phyloP scores from a whole-genome alignment of 148 eudicot species.

The Pharnaceum exiguum region DNA sequence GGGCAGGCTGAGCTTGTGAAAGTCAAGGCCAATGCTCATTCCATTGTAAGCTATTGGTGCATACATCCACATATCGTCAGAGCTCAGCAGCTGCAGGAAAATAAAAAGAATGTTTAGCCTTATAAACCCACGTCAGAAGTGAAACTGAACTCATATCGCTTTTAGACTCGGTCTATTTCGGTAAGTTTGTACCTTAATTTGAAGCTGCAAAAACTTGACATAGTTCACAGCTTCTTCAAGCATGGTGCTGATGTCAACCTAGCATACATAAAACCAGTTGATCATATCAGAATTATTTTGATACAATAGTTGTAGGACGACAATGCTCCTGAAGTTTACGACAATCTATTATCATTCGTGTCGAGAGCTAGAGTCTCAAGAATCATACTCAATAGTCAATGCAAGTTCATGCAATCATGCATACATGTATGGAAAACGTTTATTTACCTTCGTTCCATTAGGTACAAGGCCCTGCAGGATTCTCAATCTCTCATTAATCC shows the following conservation, averaged over 20 bases:
- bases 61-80: slow-evolving; percentile 55
- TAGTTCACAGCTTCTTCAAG: slow-evolving; percentile 78
- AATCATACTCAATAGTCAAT: too few species aligned
- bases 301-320: neutral
- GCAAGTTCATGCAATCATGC: too few species aligned
- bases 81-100: slow-evolving; percentile 43
- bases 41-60: slow-evolving; percentile 58
- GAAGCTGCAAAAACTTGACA: slow-evolving; percentile 72
- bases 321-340: too few species aligned
- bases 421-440: too few species aligned
- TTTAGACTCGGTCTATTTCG: neutral
- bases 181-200: slow-evolving; percentile 46
- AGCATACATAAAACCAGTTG: slow-evolving; percentile 6
- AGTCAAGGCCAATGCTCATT: slow-evolving; percentile 44
- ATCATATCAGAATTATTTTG: neutral
- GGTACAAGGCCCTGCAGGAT: slow-evolving; percentile 72
- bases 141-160: neutral
- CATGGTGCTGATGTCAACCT: slow-evolving; percentile 88
- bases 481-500: slow-evolving; percentile 70
- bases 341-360: too few species aligned
- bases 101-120: neutral
- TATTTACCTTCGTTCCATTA: slow-evolving; percentile 90
- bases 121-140: neutral
- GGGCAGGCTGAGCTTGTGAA: slow-evolving; percentile 19
- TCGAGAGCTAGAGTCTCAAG: too few species aligned